phyloP scores from a whole-genome alignment of 2,329 filamentous ascomycete genomes.

The Plectosphaerella sp. region DNA sequence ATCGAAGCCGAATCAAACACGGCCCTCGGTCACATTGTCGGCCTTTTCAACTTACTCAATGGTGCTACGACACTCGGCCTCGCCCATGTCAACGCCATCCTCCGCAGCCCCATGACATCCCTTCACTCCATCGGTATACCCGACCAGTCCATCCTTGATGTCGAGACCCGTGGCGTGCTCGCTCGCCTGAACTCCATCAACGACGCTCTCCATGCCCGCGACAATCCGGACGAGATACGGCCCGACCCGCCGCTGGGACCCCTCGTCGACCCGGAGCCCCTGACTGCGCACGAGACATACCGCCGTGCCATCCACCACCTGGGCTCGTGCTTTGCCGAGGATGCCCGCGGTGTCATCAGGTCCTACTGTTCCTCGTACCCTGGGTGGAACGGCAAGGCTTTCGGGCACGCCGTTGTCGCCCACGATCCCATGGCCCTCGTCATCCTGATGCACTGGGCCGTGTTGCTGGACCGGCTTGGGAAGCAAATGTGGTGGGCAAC shows the following conservation, averaged over 20 bases:
- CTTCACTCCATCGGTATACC: conserved; percentile 9
- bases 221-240: not conserved
- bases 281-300: conserved; percentile 8
- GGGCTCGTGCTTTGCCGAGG: conserved; percentile 27
- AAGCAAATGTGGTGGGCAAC: conserved; percentile 18
- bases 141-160: conserved; percentile 5
- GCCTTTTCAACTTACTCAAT: not conserved
- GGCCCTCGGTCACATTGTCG: conserved; percentile 14
- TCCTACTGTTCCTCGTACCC: conserved; percentile 26
- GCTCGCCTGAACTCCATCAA: conserved; percentile 15
- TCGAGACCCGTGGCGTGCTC: conserved; percentile 14
- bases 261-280: not conserved
- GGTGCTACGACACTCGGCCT: not conserved
- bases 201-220: conserved; percentile 10
- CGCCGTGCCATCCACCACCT: conserved; percentile 18
- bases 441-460: conserved; percentile 30
- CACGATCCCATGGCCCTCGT: conserved; percentile 29
- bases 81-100: not conserved
- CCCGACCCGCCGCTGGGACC: not conserved
- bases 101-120: not conserved
- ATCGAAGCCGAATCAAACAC: conserved; percentile 10
- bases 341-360: conserved; percentile 22
- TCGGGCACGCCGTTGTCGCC: conserved; percentile 20
- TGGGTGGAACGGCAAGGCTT: conserved; percentile 21
- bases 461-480: conserved; percentile 22